Percentiles rank a stretch among this genome's conserved stretches.
Evolutionary conservation across 164 flowering plant species (phyloP).

Genomic region (Brasenia schreberi): DNA sequence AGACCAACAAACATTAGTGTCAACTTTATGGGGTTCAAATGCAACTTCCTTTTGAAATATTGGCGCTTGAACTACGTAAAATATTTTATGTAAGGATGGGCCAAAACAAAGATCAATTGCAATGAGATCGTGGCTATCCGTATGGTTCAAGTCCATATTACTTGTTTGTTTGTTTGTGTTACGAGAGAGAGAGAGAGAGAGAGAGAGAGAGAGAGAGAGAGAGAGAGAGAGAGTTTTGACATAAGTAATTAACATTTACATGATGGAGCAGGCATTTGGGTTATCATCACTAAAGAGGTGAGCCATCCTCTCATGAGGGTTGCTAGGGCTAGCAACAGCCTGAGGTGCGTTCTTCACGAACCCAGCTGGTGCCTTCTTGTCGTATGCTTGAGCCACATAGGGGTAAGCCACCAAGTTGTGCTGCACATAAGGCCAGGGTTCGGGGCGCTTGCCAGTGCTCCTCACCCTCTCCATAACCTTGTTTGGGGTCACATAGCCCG

Average conservation of each 20-base stretch:
- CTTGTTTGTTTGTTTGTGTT: too few species aligned
- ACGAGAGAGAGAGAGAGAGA: too few species aligned
- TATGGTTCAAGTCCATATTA: too few species aligned
- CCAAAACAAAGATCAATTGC: too few species aligned
- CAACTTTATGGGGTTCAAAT: too few species aligned
- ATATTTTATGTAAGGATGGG: too few species aligned
- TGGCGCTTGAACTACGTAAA: too few species aligned
- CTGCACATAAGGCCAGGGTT: conserved; percentile 70
- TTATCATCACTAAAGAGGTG: conserved; percentile 64
- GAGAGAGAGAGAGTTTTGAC: too few species aligned
- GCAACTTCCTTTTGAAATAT: too few species aligned
- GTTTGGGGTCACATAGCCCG: conserved; percentile 52
- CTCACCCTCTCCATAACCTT: conserved; percentile 59
- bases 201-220: too few species aligned
- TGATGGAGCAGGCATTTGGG: conserved; percentile 58
- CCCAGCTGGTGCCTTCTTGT: conserved; percentile 66
- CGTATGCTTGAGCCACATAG: conserved; percentile 42
- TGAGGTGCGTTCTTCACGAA: conserved; percentile 34
- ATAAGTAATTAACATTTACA: conserved; percentile 18
- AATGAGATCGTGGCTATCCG: too few species aligned
- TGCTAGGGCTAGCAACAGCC: conserved; percentile 25
- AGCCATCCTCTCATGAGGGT: conserved; percentile 25
- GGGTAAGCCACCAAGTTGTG: conserved; percentile 54
- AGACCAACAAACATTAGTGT: too few species aligned
- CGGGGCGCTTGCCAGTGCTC: conserved; percentile 47